phyloP scores from a whole-genome alignment of 257 asterid genomes.

The Rhazya stricta region DNA sequence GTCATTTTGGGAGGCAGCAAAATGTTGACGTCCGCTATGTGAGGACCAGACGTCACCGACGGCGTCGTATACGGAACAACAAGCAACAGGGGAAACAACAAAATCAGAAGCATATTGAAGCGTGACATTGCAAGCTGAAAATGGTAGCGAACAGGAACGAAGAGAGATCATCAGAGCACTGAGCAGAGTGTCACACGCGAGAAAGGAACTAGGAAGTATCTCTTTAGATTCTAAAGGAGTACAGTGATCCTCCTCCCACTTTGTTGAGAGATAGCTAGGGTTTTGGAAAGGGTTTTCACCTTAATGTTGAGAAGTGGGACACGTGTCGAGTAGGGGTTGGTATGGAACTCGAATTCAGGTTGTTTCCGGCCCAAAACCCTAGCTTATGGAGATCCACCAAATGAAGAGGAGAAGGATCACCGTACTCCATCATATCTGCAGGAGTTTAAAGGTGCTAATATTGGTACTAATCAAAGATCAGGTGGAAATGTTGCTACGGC shows the following conservation, averaged over 20 bases:
- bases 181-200: not conserved
- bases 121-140: constrained; percentile 3
- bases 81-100: not conserved
- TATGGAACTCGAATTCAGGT: not conserved
- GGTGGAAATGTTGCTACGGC: too few species aligned
- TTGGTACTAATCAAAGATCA: too few species aligned
- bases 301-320: not conserved
- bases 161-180: constrained; percentile 10
- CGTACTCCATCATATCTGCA: too few species aligned
- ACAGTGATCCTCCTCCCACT: not conserved
- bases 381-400: too few species aligned
- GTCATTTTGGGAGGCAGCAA: constrained; percentile 92
- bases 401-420: too few species aligned
- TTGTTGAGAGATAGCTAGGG: constrained; percentile 10
- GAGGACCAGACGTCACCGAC: constrained; percentile 56
- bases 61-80: constrained; percentile 4
- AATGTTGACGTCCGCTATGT: constrained; percentile 83
- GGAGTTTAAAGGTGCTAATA: too few species aligned
- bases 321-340: constrained; percentile 1
- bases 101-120: constrained; percentile 2
- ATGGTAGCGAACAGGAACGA: not conserved
- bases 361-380: not conserved
- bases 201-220: too few species aligned
- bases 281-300: constrained; percentile 9
- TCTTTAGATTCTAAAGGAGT: not conserved